These are phyloP conservation scores for Striga asiatica DNA, from an alignment of 257 asterid genomes.

Conservation along the genomic window DNA sequence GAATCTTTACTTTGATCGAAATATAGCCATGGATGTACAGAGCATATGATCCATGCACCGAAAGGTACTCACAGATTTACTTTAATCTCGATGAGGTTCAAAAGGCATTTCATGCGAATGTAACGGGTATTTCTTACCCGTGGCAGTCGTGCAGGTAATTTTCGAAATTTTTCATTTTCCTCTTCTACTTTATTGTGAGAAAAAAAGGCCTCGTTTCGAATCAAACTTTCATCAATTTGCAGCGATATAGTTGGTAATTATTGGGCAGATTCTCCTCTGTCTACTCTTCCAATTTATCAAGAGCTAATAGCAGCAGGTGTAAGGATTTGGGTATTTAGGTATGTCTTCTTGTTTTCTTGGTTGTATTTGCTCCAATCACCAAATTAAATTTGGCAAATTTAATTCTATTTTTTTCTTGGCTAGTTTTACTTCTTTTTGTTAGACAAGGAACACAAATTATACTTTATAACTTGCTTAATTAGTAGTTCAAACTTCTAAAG, in stretches of 20 bases:
- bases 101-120: slow-evolving; percentile 77
- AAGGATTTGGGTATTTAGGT: slow-evolving; percentile 97
- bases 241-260: slow-evolving; percentile 66
- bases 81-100: slow-evolving; percentile 88
- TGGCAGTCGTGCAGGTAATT: slow-evolving; percentile 93
- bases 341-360: not conserved
- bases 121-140: slow-evolving; percentile 49
- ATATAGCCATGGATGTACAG: slow-evolving; percentile 87
- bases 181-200: not conserved
- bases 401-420: too few relatives aligned
- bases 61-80: slow-evolving; percentile 54
- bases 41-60: slow-evolving; percentile 94
- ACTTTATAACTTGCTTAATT: too few relatives aligned
- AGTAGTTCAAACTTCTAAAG: too few relatives aligned
- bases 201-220: not conserved
- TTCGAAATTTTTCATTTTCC: slow-evolving; percentile 9
- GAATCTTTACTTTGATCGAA: slow-evolving; percentile 11
- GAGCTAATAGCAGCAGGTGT: slow-evolving; percentile 78
- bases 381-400: too few relatives aligned
- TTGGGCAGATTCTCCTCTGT: slow-evolving; percentile 86
- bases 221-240: slow-evolving; percentile 20
- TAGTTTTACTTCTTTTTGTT: too few relatives aligned
- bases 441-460: too few relatives aligned
- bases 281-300: slow-evolving; percentile 89
- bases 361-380: not conserved